phyloP scores from a whole-genome alignment of 2,329 filamentous ascomycete species.

The Aspergillus brunneoviolaceus region DNA sequence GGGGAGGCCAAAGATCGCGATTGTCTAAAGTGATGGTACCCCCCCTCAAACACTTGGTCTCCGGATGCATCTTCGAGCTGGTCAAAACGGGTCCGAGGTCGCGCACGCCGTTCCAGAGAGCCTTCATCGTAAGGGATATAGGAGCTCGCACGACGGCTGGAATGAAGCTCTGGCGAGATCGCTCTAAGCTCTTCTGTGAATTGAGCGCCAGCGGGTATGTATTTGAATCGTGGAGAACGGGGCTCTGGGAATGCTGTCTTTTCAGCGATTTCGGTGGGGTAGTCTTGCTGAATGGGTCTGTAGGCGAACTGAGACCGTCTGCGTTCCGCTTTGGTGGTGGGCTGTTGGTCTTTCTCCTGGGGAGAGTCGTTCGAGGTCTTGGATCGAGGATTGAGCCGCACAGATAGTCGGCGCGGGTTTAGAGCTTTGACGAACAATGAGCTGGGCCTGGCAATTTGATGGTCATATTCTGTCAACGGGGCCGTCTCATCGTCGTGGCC shows the following conservation, averaged over 20 bases:
- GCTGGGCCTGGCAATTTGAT: constrained; percentile 13
- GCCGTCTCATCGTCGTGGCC: constrained; percentile 16
- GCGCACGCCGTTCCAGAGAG: neutral
- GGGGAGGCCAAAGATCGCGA: neutral
- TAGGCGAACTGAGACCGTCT: constrained; percentile 32
- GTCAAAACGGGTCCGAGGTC: neutral
- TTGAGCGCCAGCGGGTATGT: constrained; percentile 31
- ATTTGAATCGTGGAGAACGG: constrained; percentile 28
- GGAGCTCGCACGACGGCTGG: neutral
- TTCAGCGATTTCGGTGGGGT: constrained; percentile 30
- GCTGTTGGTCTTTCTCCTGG: constrained; percentile 5
- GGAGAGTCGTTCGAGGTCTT: constrained; percentile 10
- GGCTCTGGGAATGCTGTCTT: constrained; percentile 10
- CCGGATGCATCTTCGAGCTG: neutral
- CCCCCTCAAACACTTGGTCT: neutral
- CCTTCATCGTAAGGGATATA: neutral
- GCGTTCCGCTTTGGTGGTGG: constrained; percentile 10
- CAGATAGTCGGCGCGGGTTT: constrained; percentile 29
- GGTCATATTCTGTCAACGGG: constrained; percentile 2
- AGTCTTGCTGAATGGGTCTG: constrained; percentile 34
- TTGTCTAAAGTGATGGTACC: neutral
- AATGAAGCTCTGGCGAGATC: neutral
- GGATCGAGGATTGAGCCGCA: constrained; percentile 27
- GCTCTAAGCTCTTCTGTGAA: constrained; percentile 26
- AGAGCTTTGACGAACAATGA: constrained; percentile 24